These are phyloP conservation scores for Endocladia muricata DNA, from an alignment of 31 red algal species.

Conservation along the genomic window DNA sequence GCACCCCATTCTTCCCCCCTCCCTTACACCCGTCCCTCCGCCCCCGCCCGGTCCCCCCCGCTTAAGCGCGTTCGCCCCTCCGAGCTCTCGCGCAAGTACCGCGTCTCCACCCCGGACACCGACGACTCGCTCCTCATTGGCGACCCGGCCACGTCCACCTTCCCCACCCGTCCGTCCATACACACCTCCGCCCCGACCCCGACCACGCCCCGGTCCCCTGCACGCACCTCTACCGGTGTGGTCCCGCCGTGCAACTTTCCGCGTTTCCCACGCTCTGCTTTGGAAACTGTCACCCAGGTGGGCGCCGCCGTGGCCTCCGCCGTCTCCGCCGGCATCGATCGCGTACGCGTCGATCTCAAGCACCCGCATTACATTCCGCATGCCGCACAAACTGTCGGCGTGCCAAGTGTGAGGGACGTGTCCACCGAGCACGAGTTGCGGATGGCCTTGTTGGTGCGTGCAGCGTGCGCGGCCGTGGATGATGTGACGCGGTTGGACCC, in stretches of 20 bases:
- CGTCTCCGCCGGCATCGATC: constrained; percentile 38
- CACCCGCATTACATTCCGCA: constrained; percentile 26
- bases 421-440: neutral
- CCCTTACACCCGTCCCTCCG: neutral
- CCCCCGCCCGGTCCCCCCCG: neutral
- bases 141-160: neutral
- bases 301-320: constrained; percentile 22
- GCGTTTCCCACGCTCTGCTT: constrained; percentile 55
- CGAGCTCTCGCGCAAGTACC: constrained; percentile 54
- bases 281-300: constrained; percentile 29
- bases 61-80: constrained; percentile 29
- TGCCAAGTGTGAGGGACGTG: neutral
- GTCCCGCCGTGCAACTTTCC: constrained; percentile 25
- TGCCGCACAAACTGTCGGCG: neutral
- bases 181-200: neutral
- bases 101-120: neutral
- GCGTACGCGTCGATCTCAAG: constrained; percentile 56
- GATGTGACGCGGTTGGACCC: neutral
- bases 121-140: constrained; percentile 38
- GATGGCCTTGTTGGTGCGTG: neutral
- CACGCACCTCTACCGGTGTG: no score
- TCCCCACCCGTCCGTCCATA: neutral
- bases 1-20: neutral
- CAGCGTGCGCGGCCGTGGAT: neutral
- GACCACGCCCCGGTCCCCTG: neutral